Base-by-base conservation (phyloP, 805 yeast species). In the Saccharomycopsis sp. region DNA sequence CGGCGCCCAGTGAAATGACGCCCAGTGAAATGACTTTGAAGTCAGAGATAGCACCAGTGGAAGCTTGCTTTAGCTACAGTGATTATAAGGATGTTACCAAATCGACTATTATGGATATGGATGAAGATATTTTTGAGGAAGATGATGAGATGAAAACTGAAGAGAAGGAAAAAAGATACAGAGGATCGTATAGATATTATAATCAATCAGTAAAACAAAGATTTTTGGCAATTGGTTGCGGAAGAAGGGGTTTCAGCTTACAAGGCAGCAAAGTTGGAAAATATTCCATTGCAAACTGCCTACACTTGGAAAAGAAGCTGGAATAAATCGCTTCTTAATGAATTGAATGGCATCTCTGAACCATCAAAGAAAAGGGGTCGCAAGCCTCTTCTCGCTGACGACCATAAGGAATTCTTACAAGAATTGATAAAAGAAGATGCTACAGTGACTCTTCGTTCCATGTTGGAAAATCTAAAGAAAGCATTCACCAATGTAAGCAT, bases 351-450 rank as follows among this genome's bases (percentile, higher is more conserved):
- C 5, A 31, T 31, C 14, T 8, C 16, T 8, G 14, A 8, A 16
- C 34, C 8, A n/a, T 6, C 34, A 8, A 31, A 31, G 6, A 31
- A 31, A 31, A 7, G 34, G 16, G 34, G 34, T 31, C 34, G 7
- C 6, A 31, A 31, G 14, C 34, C 34, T 16, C 34, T 31, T 31
- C 14, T 31, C 14, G 14, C 34, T 31, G 34, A 31, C 5, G 34
- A 31, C 8, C 34, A 31, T 31, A 14, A 31, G 14, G 34, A 8
- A n/a, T 31, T 31, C 14, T 14, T 31, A 11, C 34, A 31, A 31
- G 16, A 31, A n/a, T 31, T 31, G 34, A 31, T 31, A 8, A 31
- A 31, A 31, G 14, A 31, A 8, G 34, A 31, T 31, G 34, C 34
- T 31, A 8, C 34, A 11, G 34, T 31, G 14, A 31, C 34, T 31